Base-by-base conservation (phyloP, 1,284 basidiomycete species). In the Phellinidium pouzarii region DNA sequence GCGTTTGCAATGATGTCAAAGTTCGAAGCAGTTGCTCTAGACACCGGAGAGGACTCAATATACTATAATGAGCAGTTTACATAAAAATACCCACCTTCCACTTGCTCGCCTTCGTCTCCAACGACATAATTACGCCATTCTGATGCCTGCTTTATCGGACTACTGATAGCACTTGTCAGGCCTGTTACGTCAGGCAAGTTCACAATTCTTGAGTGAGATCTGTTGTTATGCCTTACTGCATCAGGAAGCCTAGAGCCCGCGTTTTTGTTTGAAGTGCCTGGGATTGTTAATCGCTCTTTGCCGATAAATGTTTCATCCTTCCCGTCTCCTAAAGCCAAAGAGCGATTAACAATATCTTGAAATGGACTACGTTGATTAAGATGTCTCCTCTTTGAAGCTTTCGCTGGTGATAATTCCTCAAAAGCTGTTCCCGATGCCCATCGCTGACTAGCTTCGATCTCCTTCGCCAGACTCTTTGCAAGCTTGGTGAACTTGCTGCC, bases 181-280 rank as follows among this genome's bases (percentile, higher is more conserved):
- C 87, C 87, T 2, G 87, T 91, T 4, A 91, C 78, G 58, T 90
- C 87, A 0, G 87, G 87, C 2, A 91, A 68, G 44, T 83, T 74
- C 11, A 89, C 66, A 42, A 38, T 22, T 23, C 38, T 50, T 20
- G 53, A 54, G 2, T 31, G 41, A 14, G 47, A 44, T 17, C 22
- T 38, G 11, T 47, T 36, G 11, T 48, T 9, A 34, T 53, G 23
- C 22, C 36, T 43, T 26, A 37, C 14, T 40, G 20, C 22, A 40
- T 36, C 53, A 27, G 8, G 43, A 40, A 19, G 44, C 34, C 36
- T 31, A 9, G 11, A 11, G 26, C 47, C 49, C n/a, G 40, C 48
- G 36, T 43, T 52, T 25, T 31, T 48, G 0, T 47, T 46, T 8
- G 31, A 9, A 19, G 19, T 42, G n/a, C 40, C 31, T 27, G n/a